phyloP scores from a whole-genome alignment of 495 filamentous ascomycete genomes.

The Hypoxylon subgilvum region DNA sequence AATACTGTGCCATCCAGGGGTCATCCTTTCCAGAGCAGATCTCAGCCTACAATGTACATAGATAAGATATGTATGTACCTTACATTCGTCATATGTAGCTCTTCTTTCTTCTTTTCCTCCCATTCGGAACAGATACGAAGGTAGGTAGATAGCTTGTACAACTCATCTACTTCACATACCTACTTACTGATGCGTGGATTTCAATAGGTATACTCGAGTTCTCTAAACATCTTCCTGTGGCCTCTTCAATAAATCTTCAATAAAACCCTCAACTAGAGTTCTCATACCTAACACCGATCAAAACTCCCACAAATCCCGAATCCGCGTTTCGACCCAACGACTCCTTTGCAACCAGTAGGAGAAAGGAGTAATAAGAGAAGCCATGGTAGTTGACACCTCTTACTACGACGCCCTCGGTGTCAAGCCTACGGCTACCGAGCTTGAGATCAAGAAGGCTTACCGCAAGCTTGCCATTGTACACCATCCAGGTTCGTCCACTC shows the following conservation, averaged over 20 bases:
- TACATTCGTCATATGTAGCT: conserved; percentile 29
- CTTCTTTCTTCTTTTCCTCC: neutral
- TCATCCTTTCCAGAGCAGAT: neutral
- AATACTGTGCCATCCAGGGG: conserved; percentile 7
- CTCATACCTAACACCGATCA: neutral
- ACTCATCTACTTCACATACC: neutral
- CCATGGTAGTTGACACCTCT: conserved; percentile 81
- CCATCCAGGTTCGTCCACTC: conserved; percentile 57
- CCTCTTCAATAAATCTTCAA: too few species aligned
- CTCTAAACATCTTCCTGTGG: too few species aligned
- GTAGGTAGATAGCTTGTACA: too few species aligned
- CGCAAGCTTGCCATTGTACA: conserved; percentile 86
- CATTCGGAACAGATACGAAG: too few species aligned
- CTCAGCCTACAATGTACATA: neutral
- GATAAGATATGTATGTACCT: neutral
- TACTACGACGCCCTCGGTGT: conserved; percentile 95
- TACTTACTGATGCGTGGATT: too few species aligned
- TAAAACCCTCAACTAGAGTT: too few species aligned
- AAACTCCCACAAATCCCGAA: conserved; percentile 16
- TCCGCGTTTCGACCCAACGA: too few species aligned
- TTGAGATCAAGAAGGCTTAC: conserved; percentile 99
- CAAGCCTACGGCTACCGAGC: conserved; percentile 82
- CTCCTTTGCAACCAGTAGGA: neutral
- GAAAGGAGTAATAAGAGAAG: conserved; percentile 22
- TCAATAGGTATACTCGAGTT: too few species aligned